phyloP scores from a whole-genome alignment of 331 rosid species.

The Malus hybrid region DNA sequence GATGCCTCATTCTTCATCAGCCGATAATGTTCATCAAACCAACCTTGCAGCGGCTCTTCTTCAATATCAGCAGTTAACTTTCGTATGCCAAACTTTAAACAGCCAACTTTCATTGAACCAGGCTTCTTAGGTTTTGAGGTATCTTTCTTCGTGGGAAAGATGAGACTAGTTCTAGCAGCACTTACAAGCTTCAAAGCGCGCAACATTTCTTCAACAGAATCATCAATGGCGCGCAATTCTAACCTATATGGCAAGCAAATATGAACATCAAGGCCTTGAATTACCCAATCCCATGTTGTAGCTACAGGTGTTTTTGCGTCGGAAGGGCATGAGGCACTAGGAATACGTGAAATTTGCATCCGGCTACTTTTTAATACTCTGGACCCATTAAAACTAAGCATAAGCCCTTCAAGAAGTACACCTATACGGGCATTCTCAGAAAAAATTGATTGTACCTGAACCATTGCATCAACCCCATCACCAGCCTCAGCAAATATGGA shows the following conservation, averaged over 20 bases:
- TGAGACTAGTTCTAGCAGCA: conserved; percentile 66
- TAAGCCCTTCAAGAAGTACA: conserved; percentile 92
- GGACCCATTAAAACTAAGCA: conserved; percentile 68
- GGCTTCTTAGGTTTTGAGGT: conserved; percentile 58
- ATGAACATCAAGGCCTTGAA: conserved; percentile 91
- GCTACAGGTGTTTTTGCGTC: conserved; percentile 39
- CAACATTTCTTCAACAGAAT: conserved; percentile 87
- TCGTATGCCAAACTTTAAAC: conserved; percentile 79
- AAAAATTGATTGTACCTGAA: conserved; percentile 94
- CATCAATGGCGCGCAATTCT: conserved; percentile 96
- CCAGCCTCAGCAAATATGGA: conserved; percentile 77
- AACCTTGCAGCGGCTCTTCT: conserved; percentile 97
- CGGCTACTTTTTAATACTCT: conserved; percentile 86
- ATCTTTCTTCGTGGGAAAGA: conserved; percentile 80
- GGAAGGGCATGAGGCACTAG: conserved; percentile 54
- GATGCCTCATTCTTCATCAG: conserved; percentile 88
- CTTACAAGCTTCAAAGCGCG: conserved; percentile 76
- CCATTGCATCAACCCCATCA: conserved; percentile 89
- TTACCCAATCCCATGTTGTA: conserved; percentile 90
- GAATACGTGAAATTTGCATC: conserved; percentile 95
- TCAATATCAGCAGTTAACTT: conserved; percentile 85
- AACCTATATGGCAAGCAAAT: conserved; percentile 87
- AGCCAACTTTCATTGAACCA: conserved; percentile 65
- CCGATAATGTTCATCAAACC: conserved; percentile 96
- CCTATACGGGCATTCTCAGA: conserved; percentile 98